Evolutionary conservation across 441 rosid genomes (phyloP).

Genomic region (Bocquillonia castaneifolia): DNA sequence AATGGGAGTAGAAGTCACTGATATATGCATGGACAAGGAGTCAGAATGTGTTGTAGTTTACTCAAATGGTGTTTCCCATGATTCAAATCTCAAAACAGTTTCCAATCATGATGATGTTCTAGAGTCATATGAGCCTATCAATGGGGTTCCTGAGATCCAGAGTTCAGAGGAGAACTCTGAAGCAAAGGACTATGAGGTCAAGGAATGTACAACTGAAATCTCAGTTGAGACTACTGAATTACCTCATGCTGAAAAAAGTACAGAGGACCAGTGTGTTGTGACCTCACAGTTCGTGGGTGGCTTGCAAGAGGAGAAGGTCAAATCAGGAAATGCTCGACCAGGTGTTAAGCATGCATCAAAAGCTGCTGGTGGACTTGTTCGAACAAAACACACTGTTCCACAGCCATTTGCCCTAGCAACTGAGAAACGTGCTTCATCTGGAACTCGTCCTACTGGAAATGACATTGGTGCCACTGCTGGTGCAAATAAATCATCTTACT

Average conservation of each 20-base stretch:
- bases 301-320: constrained; percentile 30
- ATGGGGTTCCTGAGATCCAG: constrained; percentile 43
- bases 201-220: constrained; percentile 67
- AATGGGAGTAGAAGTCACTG: constrained; percentile 60
- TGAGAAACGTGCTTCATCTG: constrained; percentile 79
- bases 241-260: constrained; percentile 24
- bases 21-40: constrained; percentile 84
- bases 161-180: constrained; percentile 51
- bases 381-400: constrained; percentile 76
- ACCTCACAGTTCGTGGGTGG: constrained; percentile 30
- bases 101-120: constrained; percentile 36
- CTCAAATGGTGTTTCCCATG: constrained; percentile 42
- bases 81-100: constrained; percentile 40
- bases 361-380: constrained; percentile 34
- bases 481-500: constrained; percentile 33
- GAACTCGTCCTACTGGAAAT: constrained; percentile 42
- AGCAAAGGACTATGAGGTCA: constrained; percentile 69
- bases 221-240: constrained; percentile 36
- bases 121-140: constrained; percentile 47
- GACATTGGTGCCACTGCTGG: constrained; percentile 35
- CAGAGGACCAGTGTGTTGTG: constrained; percentile 31
- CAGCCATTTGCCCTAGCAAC: constrained; percentile 90
- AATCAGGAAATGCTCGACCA: constrained; percentile 29
- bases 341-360: constrained; percentile 43
- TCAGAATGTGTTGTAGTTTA: constrained; percentile 53